Conservation (phyloP, 2,329 filamentous ascomycete genomes). For the Epichloe elymi region DNA sequence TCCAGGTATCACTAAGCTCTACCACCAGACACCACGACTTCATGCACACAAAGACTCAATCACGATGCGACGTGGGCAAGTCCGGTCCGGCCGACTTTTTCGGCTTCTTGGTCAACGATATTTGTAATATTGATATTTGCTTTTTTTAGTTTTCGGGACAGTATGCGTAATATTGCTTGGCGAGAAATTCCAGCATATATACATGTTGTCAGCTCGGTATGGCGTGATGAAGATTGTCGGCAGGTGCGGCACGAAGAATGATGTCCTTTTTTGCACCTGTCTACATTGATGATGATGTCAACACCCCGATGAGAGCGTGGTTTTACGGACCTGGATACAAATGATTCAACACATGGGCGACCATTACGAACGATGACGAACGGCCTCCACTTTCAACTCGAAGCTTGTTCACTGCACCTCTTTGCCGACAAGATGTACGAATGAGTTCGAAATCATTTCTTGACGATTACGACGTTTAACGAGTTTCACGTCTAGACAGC, state of each 20-base stretch:
- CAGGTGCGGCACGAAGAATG: neutral
- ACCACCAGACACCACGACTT: neutral
- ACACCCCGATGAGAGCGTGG: slow-evolving; percentile 23
- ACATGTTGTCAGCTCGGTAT: neutral
- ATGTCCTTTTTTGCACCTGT: neutral
- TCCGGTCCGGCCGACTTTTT: neutral
- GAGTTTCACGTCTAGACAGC: slow-evolving; percentile 34
- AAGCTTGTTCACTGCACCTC: slow-evolving; percentile 6
- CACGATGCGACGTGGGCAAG: slow-evolving; percentile 1
- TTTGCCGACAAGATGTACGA: slow-evolving; percentile 7
- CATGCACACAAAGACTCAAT: neutral
- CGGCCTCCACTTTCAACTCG: slow-evolving; percentile 14
- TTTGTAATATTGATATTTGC: slow-evolving; percentile 5
- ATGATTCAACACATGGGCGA: slow-evolving; percentile 28
- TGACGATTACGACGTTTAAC: slow-evolving; percentile 34
- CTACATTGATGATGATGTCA: slow-evolving; percentile 25
- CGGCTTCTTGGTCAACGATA: neutral
- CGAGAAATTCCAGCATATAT: slow-evolving; percentile 1
- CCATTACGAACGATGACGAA: slow-evolving; percentile 24
- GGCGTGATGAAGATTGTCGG: slow-evolving; percentile 7
- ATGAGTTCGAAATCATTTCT: slow-evolving; percentile 14
- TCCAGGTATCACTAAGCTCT: slow-evolving; percentile 23
- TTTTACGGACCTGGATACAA: slow-evolving; percentile 26
- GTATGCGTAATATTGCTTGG: neutral
- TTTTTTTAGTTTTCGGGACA: neutral